Evolutionary conservation across 106 monocot species (phyloP).

Genomic region (Dendrobium huoshanense): DNA sequence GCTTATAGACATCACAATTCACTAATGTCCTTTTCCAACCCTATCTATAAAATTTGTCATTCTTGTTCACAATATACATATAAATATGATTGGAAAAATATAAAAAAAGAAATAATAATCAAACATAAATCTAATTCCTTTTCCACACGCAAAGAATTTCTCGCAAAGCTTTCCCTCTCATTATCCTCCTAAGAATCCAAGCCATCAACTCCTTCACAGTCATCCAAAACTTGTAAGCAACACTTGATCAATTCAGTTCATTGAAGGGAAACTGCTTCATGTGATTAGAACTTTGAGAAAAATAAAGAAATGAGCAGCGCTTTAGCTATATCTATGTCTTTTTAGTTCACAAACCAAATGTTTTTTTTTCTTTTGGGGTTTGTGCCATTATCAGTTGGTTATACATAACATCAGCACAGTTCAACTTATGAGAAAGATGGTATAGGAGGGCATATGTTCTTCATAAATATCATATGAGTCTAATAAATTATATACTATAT

Average conservation of each 20-base stretch:
- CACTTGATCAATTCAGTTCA: background rate
- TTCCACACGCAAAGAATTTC: conserved; percentile 3
- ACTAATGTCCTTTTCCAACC: background rate
- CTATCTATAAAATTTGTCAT: background rate
- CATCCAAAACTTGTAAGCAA: background rate
- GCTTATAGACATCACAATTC: background rate
- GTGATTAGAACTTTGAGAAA: too few species aligned
- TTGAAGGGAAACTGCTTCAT: too few species aligned
- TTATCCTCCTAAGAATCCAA: background rate
- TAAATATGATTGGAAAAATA: background rate
- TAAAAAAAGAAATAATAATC: background rate
- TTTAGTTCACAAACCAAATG: too few species aligned
- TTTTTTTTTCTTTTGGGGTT: too few species aligned
- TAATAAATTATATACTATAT: too few species aligned
- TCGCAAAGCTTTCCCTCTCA: background rate
- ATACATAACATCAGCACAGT: too few species aligned
- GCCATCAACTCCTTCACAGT: background rate
- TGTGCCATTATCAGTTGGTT: too few species aligned
- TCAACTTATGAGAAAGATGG: too few species aligned
- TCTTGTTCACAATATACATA: background rate
- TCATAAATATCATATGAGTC: too few species aligned
- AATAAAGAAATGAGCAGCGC: too few species aligned
- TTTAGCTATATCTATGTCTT: too few species aligned
- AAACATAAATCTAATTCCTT: background rate
- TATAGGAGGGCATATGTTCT: too few species aligned